These are phyloP conservation scores for Acorus gramineus DNA, from an alignment of 106 monocot genomes.

Conservation along the genomic window DNA sequence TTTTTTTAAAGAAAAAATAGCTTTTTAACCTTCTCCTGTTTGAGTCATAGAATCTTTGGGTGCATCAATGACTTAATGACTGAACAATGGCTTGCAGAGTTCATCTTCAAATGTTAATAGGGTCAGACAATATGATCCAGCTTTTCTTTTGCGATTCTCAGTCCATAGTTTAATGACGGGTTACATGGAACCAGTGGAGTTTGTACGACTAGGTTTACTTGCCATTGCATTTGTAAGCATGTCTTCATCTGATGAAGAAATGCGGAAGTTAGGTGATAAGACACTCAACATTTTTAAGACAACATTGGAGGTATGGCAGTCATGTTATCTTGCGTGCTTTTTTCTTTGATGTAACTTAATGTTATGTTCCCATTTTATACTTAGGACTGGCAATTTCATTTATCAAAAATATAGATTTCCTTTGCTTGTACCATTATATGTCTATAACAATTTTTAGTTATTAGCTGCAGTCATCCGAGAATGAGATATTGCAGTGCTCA, in stretches of 20 bases:
- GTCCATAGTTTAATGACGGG: slow-evolving; percentile 57
- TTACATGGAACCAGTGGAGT: slow-evolving; percentile 79
- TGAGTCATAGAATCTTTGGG: too few species aligned
- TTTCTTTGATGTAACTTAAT: too few species aligned
- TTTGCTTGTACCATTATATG: too few species aligned
- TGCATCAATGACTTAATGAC: too few species aligned
- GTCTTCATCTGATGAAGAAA: slow-evolving; percentile 65
- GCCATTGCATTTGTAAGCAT: slow-evolving; percentile 70
- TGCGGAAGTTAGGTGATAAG: slow-evolving; percentile 72
- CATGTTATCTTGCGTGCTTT: too few species aligned
- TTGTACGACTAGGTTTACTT: slow-evolving; percentile 75
- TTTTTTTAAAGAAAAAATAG: background rate
- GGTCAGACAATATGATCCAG: slow-evolving; percentile 58
- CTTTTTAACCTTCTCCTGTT: too few species aligned
- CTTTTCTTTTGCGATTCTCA: slow-evolving; percentile 68
- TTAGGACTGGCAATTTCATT: too few species aligned
- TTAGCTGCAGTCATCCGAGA: too few species aligned
- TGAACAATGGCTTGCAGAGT: slow-evolving; percentile 13
- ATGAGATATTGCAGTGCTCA: too few species aligned
- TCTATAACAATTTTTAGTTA: too few species aligned
- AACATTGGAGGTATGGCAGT: slow-evolving; percentile 43
- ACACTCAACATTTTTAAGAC: slow-evolving; percentile 60
- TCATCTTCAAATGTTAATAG: slow-evolving; percentile 10
- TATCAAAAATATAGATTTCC: too few species aligned
- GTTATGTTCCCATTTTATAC: too few species aligned